phyloP scores from a whole-genome alignment of 164 flowering plant genomes.

The Aristolochia californica region DNA sequence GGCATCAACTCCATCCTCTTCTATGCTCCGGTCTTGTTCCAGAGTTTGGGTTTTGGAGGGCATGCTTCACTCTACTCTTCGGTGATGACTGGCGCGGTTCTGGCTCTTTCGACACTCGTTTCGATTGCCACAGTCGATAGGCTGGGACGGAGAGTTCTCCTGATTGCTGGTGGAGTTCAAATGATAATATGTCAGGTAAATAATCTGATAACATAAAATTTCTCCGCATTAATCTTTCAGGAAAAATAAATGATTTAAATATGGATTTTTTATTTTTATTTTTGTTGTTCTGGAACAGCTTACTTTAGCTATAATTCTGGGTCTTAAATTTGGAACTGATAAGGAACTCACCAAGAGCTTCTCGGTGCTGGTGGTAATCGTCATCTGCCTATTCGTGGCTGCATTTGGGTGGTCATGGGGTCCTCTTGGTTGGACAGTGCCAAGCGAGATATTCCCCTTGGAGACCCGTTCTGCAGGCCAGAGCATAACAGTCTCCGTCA shows the following conservation, averaged over 20 bases:
- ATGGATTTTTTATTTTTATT: background rate
- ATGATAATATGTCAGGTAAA: slow-evolving; percentile 80
- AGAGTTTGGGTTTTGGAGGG: slow-evolving; percentile 71
- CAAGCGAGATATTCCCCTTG: slow-evolving; percentile 49
- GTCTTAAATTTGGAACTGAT: slow-evolving; percentile 44
- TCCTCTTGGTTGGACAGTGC: slow-evolving; percentile 53
- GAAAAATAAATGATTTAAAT: too few relatives aligned
- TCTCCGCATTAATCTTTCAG: too few relatives aligned
- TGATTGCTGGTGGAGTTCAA: slow-evolving; percentile 73
- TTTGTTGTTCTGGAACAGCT: slow-evolving; percentile 32
- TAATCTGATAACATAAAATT: too few relatives aligned
- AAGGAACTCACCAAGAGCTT: slow-evolving; percentile 44
- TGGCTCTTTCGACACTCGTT: slow-evolving; percentile 55
- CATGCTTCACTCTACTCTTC: slow-evolving; percentile 79
- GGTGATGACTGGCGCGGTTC: slow-evolving; percentile 82
- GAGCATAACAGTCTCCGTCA: slow-evolving; percentile 46
- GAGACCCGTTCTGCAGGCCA: slow-evolving; percentile 53
- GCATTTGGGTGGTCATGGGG: slow-evolving; percentile 69
- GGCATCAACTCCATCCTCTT: slow-evolving; percentile 84
- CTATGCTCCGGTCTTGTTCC: slow-evolving; percentile 87
- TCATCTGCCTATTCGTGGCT: slow-evolving; percentile 68
- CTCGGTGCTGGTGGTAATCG: slow-evolving; percentile 53
- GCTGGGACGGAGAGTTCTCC: slow-evolving; percentile 60
- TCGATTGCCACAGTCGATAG: slow-evolving; percentile 74
- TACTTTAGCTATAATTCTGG: slow-evolving; percentile 57